Evolutionary conservation across 1,139 yeast species (phyloP).

Genomic region (Candida sanyaensis): DNA sequence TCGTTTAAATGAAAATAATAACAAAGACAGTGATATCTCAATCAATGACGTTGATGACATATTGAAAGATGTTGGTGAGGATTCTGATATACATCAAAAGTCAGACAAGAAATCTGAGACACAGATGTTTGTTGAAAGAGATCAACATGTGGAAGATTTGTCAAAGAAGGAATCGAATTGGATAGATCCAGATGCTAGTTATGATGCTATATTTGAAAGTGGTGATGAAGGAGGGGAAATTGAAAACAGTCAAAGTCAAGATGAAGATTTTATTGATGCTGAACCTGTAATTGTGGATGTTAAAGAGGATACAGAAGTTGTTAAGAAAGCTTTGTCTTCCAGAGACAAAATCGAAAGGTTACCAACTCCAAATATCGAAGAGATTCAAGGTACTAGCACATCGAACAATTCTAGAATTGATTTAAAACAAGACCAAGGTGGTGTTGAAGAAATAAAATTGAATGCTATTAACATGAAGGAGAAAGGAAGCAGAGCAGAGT

Average conservation of each 20-base stretch:
- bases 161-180: not conserved
- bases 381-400: slow-evolving; percentile 9
- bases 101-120: too few species aligned
- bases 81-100: not conserved
- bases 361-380: not conserved
- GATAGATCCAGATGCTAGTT: not conserved
- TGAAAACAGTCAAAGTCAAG: not conserved
- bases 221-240: not conserved
- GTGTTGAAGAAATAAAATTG: slow-evolving; percentile 19
- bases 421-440: slow-evolving; percentile 17
- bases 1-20: too few species aligned
- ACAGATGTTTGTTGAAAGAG: too few species aligned
- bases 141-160: not conserved
- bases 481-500: too few species aligned
- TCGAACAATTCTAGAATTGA: slow-evolving; percentile 8
- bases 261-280: not conserved
- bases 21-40: not conserved
- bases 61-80: not conserved
- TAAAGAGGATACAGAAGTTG: not conserved
- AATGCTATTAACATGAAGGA: slow-evolving; percentile 2
- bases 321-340: not conserved
- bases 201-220: not conserved
- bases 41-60: not conserved
- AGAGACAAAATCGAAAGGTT: not conserved
- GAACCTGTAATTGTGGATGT: not conserved